phyloP scores from a whole-genome alignment of 2,329 filamentous ascomycete species.

The Blumeria hordei region DNA sequence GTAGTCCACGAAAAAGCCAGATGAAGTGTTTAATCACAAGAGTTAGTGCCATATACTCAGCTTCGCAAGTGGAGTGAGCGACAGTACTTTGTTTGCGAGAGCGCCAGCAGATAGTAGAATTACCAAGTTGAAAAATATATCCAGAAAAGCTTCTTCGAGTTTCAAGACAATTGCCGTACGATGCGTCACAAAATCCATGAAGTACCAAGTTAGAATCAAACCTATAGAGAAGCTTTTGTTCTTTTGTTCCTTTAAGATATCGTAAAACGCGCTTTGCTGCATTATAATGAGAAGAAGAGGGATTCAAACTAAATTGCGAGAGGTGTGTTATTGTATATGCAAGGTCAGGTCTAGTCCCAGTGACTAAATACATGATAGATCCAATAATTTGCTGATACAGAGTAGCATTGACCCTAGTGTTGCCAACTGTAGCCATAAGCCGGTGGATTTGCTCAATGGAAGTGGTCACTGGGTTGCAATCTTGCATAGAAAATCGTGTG shows the following conservation, averaged over 20 bases:
- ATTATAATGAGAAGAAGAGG: neutral
- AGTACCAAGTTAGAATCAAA: neutral
- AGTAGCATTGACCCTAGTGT: neutral
- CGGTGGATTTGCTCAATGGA: neutral
- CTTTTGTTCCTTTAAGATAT: neutral
- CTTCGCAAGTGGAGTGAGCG: neutral
- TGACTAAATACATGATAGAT: neutral
- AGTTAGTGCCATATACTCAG: neutral
- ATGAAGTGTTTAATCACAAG: neutral
- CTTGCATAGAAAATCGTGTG: neutral
- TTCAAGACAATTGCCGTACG: neutral
- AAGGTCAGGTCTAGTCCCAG: neutral
- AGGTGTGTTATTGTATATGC: neutral
- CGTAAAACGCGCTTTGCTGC: neutral
- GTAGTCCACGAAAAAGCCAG: neutral
- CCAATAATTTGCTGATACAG: neutral
- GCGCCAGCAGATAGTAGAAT: neutral
- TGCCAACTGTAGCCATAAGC: neutral
- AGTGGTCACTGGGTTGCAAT: neutral
- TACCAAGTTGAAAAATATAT: neutral
- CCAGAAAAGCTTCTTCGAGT: neutral
- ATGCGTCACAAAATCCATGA: neutral
- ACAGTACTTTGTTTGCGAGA: neutral
- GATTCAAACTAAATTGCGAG: neutral
- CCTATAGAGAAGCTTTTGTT: neutral